Conservation (phyloP, 257 asterid species). For the Agastache rugosa region DNA sequence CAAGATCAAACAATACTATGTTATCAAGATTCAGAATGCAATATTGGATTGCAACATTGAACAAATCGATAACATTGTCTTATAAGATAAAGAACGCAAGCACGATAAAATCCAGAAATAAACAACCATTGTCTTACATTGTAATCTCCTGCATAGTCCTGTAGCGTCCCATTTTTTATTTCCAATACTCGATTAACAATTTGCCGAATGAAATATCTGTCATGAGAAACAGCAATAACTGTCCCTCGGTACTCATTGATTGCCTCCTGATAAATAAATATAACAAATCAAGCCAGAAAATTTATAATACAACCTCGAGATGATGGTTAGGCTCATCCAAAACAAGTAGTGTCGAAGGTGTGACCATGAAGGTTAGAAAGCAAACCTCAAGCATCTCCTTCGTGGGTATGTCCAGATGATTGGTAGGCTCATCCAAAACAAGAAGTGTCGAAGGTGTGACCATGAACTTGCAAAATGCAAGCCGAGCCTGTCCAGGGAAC, state of each 20-base stretch:
- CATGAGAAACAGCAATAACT: constrained; percentile 96
- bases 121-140: constrained; percentile 54
- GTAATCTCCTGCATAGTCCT: constrained; percentile 94
- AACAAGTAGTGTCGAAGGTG: too few species aligned
- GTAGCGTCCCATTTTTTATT: constrained; percentile 78
- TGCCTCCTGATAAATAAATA: constrained; percentile 64
- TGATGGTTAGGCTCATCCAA: too few species aligned
- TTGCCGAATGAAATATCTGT: constrained; percentile 94
- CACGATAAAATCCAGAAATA: not conserved
- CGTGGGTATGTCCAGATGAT: constrained; percentile 92
- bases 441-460: constrained; percentile 93
- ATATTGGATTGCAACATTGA: not conserved
- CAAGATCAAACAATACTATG: not conserved
- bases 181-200: constrained; percentile 94
- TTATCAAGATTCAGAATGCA: not conserved
- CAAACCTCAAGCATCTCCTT: constrained; percentile 98
- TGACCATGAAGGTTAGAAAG: constrained; percentile 19
- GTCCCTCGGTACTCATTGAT: constrained; percentile 93
- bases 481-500: constrained; percentile 74
- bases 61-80: not conserved
- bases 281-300: constrained; percentile 12
- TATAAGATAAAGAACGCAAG: not conserved
- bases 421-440: constrained; percentile 94
- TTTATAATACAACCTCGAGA: not conserved
- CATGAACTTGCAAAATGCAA: constrained; percentile 99